Evolutionary conservation across 2,329 filamentous ascomycete species (phyloP).

Genomic region (Reticulascus tulasneorum): DNA sequence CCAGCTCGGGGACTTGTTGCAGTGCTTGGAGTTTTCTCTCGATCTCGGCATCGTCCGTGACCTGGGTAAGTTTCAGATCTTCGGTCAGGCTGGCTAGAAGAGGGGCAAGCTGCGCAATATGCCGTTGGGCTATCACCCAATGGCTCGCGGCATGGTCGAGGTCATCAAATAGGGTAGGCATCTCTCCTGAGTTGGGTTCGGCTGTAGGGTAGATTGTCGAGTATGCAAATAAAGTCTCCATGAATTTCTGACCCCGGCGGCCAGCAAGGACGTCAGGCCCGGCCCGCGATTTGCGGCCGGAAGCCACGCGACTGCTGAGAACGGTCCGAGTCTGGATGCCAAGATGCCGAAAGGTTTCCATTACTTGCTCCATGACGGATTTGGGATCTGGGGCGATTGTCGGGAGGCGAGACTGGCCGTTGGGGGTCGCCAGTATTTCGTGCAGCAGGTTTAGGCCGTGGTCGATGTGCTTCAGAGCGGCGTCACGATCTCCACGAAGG

Average conservation of each 20-base stretch:
- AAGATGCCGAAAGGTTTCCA: conserved; percentile 10
- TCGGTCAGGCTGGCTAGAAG: conserved; percentile 8
- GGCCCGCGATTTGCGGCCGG: conserved; percentile 2
- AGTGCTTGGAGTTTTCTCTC: conserved; percentile 2
- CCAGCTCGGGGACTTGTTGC: conserved; percentile 7
- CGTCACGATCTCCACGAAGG: conserved; percentile 33
- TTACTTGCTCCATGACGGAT: conserved; percentile 10
- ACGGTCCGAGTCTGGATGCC: conserved; percentile 12
- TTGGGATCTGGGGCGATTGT: conserved; percentile 11
- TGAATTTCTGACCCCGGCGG: no score
- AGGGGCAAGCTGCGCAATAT: conserved; percentile 25
- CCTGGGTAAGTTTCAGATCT: conserved; percentile 8
- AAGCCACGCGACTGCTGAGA: conserved; percentile 3
- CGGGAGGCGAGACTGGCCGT: conserved; percentile 6
- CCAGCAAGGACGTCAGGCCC: no score
- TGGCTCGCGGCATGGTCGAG: conserved; percentile 32
- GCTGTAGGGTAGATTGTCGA: no score
- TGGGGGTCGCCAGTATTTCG: conserved; percentile 1
- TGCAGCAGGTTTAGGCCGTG: conserved; percentile 27
- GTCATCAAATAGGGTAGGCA: conserved; percentile 26
- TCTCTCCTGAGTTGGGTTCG: conserved; percentile 12
- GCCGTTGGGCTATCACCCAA: conserved; percentile 32
- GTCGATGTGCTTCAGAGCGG: conserved; percentile 35
- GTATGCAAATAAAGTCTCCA: conserved; percentile 12
- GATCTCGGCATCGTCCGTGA: conserved; percentile 7